Base-by-base conservation (phyloP, 2,329 filamentous ascomycete species). In the Penicillium sp. region DNA sequence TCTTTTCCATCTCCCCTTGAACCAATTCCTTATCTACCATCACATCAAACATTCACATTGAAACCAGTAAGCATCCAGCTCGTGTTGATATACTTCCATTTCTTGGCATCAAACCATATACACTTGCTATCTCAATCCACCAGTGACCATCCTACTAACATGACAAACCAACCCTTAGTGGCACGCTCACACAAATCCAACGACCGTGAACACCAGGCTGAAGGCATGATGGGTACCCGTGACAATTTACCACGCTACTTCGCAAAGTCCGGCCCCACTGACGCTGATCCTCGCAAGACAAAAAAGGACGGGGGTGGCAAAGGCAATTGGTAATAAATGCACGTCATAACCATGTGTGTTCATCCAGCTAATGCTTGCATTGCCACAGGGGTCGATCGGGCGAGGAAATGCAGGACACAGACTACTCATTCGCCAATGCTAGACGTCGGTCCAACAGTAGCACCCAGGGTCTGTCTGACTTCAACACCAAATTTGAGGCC, bases 401-500 rank as follows among this genome's bases (percentile, higher is more conserved):
- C 62, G 89, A 92, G 62, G 94, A 97, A 77, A 82, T 93, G 63
- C 85, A 91, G 70, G 91, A 97, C 73, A 87, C 89, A 70, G 81
- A 86, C 67, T 96, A 94, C 81, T 92, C 87, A 72, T 87, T 95
- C 72, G 84, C 83, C 81, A 94, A 97, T 69, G 81, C 89, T 57
- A 91, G 93, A 63, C 94, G 93, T 75, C 92, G 91, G 75, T 95
- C 91, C 78, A 97, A 97, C 81, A 93, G 89, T 75, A 93, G 88
- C 79, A 87, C 84, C 70, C 84, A 89, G 68, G 87, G 86, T 68
- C 80, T 91, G 67, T 83, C 85, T 60, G 86, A 93, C 74, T 91
- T 96, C 81, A 95, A 94, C 84, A 96, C 93, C 78, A 99, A 99
- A 81, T 97, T 97, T 74, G 94, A 99, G 78, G 82, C 90, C 67